phyloP scores from a whole-genome alignment of 2,329 filamentous ascomycete genomes.

The Fusarium coicis region DNA sequence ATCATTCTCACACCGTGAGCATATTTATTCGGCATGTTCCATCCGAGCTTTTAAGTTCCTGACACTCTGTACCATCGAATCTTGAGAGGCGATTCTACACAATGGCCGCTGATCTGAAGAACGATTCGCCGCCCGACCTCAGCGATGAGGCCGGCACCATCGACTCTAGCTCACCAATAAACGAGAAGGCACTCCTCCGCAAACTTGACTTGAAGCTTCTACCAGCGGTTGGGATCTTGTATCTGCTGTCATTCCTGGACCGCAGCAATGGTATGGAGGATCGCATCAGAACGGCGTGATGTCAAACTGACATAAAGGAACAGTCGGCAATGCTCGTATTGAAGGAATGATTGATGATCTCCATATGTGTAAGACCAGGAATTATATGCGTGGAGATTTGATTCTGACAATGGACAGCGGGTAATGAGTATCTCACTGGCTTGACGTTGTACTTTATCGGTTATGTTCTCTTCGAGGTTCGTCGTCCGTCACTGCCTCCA shows the following conservation, averaged over 20 bases:
- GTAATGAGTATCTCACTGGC: conserved; percentile 72
- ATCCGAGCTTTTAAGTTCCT: accelerated
- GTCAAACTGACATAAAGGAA: conserved; percentile 8
- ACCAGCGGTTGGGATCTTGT: conserved; percentile 65
- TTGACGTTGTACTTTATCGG: conserved; percentile 74
- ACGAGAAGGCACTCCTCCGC: conserved; percentile 67
- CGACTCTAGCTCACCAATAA: conserved; percentile 47
- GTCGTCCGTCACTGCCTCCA: accelerated
- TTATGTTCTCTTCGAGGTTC: conserved; percentile 66
- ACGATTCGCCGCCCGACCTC: conserved; percentile 21
- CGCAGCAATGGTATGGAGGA: conserved; percentile 64
- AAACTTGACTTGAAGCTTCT: conserved; percentile 65
- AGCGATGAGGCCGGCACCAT: conserved; percentile 31
- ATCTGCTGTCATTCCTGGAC: conserved; percentile 67
- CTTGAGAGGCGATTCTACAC: not conserved
- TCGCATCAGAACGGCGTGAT: conserved; percentile 31
- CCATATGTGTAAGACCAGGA: conserved; percentile 57
- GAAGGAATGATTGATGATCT: conserved; percentile 65
- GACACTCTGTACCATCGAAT: accelerated
- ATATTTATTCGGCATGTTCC: not conserved
- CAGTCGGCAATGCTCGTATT: conserved; percentile 68
- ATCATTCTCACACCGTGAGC: not conserved
- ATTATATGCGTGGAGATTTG: too few relatives aligned
- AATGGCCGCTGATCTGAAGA: conserved; percentile 7
- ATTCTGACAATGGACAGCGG: conserved; percentile 49